Conservation (phyloP, 306 rosid species). For the Sophora flavescens region DNA sequence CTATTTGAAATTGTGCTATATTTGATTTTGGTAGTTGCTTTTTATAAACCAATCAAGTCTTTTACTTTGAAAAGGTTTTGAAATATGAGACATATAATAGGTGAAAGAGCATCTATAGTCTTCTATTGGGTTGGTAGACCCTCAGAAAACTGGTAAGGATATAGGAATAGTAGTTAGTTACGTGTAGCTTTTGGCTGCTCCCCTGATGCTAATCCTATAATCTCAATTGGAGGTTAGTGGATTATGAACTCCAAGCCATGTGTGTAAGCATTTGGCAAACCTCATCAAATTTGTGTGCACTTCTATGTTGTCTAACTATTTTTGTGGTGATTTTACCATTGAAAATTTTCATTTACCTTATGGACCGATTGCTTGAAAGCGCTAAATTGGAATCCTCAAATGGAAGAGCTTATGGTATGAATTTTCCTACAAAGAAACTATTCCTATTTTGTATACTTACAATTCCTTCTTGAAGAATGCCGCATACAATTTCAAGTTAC, state of each 20-base stretch:
- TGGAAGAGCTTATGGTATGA: not conserved
- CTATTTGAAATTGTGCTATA: not conserved
- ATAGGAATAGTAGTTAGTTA: not conserved
- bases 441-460: constrained; percentile 15
- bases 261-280: not conserved
- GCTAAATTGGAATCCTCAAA: not conserved
- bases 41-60: constrained; percentile 1
- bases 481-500: constrained; percentile 82
- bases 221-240: not conserved
- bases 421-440: not conserved
- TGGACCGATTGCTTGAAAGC: not conserved
- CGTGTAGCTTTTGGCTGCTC: not conserved
- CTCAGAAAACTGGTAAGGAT: not conserved
- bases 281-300: not conserved
- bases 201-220: not conserved
- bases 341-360: not conserved
- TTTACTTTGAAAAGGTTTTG: not conserved
- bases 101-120: not conserved
- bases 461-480: constrained; percentile 67
- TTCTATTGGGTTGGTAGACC: constrained; percentile 4
- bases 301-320: not conserved
- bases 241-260: not conserved
- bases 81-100: not conserved
- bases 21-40: not conserved
- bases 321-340: not conserved